phyloP scores from a whole-genome alignment of 2,329 filamentous ascomycete genomes.

The Sporothrix variecibatus region DNA sequence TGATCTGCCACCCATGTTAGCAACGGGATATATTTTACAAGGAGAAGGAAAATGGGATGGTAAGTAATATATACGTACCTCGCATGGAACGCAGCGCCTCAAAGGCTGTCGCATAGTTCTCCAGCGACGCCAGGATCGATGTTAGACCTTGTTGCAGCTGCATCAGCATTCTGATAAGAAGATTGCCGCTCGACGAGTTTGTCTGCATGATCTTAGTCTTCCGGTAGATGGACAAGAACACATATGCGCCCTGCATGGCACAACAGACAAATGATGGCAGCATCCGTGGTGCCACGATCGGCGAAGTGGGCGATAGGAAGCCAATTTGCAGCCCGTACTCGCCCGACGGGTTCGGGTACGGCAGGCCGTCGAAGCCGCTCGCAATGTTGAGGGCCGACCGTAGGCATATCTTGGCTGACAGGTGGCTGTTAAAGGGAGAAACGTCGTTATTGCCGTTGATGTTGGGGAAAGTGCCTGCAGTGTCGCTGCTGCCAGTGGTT shows the following conservation, averaged over 20 bases:
- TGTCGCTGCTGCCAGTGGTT: neutral
- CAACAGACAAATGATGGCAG: conserved; percentile 50
- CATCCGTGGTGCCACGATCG: conserved; percentile 45
- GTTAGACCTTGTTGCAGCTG: conserved; percentile 46
- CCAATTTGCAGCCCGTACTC: conserved; percentile 38
- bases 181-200: conserved; percentile 29
- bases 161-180: conserved; percentile 41
- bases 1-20: conserved; percentile 10
- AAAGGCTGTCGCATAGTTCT: conserved; percentile 48
- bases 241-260: conserved; percentile 50
- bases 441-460: neutral
- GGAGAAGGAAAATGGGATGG: neutral
- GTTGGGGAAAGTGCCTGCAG: neutral
- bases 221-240: conserved; percentile 47
- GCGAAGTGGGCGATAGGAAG: conserved; percentile 42
- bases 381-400: conserved; percentile 52
- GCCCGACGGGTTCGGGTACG: conserved; percentile 48
- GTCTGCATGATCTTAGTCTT: conserved; percentile 44
- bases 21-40: neutral
- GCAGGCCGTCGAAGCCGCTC: conserved; percentile 47
- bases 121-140: conserved; percentile 45
- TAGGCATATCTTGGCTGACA: conserved; percentile 52
- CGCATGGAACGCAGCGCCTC: conserved; percentile 50
- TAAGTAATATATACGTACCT: conserved; percentile 33
- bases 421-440: conserved; percentile 47